Percentiles rank a stretch among this genome's conserved stretches.
phyloP scores from a whole-genome alignment of 2,329 filamentous ascomycete genomes.

The Fusarium chaquense region DNA sequence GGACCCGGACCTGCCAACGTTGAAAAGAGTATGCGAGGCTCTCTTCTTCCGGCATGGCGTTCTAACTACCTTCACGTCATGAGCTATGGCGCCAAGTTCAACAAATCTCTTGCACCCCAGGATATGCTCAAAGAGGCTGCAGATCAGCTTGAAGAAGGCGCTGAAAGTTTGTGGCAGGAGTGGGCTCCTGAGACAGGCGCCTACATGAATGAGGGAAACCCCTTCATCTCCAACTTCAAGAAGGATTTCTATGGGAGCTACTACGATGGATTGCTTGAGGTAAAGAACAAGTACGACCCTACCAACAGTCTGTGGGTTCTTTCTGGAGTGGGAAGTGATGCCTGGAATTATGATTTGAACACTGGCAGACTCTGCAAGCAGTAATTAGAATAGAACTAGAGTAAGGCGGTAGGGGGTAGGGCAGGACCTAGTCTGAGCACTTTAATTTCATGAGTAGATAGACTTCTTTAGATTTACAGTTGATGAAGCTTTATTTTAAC shows the following conservation, averaged over 20 bases:
- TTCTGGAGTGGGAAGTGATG: neutral
- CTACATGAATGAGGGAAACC: neutral
- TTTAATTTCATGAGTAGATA: too few species aligned
- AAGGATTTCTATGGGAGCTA: neutral
- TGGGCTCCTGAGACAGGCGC: neutral
- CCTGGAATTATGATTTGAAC: neutral
- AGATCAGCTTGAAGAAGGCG: neutral
- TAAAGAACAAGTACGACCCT: neutral
- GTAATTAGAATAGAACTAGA: neutral
- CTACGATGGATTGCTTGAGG: neutral
- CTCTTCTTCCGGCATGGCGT: neutral
- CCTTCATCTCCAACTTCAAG: neutral
- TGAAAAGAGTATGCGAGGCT: neutral
- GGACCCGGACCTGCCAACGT: neutral
- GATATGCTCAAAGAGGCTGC: neutral
- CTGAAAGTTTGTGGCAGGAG: neutral
- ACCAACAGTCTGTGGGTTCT: neutral
- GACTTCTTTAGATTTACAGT: too few species aligned
- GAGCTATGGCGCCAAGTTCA: neutral
- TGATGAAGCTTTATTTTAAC: too few species aligned
- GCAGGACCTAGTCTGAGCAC: too few species aligned
- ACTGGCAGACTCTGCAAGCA: neutral
- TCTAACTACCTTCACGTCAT: neutral
- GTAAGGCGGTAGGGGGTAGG: too few species aligned
- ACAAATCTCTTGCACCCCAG: neutral